Conservation (phyloP, 768 basidiomycete species). For the Pisolithus albus region DNA sequence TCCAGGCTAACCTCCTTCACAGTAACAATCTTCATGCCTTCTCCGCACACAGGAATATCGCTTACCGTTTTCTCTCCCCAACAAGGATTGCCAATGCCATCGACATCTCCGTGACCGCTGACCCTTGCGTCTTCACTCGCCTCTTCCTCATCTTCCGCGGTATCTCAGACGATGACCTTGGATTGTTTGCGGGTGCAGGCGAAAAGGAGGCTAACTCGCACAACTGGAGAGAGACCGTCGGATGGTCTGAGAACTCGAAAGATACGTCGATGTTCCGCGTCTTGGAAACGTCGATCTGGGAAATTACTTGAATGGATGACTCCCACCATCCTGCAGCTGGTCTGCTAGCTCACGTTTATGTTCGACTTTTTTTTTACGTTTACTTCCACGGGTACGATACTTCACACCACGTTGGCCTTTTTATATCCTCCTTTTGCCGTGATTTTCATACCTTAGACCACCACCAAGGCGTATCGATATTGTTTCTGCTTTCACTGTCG, state of each 20-base stretch:
- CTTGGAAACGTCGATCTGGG: slow-evolving; percentile 72
- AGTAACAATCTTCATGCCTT: slow-evolving; percentile 76
- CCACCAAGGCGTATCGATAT: slow-evolving; percentile 11
- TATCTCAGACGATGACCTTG: slow-evolving; percentile 71
- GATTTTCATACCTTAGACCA: background rate
- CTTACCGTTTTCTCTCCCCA: slow-evolving; percentile 82
- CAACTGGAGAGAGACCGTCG: slow-evolving; percentile 77
- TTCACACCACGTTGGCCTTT: background rate
- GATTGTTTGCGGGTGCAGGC: slow-evolving; percentile 66
- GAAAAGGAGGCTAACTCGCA: slow-evolving; percentile 79
- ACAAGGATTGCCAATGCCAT: slow-evolving; percentile 77
- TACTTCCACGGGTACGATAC: background rate
- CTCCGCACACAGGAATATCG: slow-evolving; percentile 75
- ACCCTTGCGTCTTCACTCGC: slow-evolving; percentile 76
- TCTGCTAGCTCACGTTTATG: slow-evolving; percentile 14
- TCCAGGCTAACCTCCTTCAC: slow-evolving; percentile 1
- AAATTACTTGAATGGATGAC: slow-evolving; percentile 41
- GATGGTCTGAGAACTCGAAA: slow-evolving; percentile 77
- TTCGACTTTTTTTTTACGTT: background rate
- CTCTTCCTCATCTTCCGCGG: slow-evolving; percentile 85
- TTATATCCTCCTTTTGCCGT: background rate
- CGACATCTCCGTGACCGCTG: slow-evolving; percentile 76
- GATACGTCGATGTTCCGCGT: slow-evolving; percentile 70
- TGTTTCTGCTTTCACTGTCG: slow-evolving; percentile 16
- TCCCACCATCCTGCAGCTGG: slow-evolving; percentile 1